Evolutionary conservation across 805 yeast genomes (phyloP).

Genomic region (Candida sonorensis): DNA sequence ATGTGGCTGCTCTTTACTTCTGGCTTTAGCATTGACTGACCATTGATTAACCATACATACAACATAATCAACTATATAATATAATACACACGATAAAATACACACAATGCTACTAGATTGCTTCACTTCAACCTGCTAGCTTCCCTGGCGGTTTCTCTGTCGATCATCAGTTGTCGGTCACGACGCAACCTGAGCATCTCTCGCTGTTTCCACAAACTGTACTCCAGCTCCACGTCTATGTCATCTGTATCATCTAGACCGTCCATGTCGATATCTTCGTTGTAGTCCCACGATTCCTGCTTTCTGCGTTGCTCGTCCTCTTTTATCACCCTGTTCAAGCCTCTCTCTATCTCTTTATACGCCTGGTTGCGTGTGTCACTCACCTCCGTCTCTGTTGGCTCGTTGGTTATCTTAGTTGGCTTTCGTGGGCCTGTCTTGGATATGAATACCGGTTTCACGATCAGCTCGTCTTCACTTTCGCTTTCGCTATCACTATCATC

Average conservation of each 20-base stretch:
- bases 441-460: background rate
- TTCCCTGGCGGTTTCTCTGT: conserved; percentile 20
- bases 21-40: too few species aligned
- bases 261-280: conserved; percentile 19
- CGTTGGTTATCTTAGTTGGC: too few species aligned
- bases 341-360: conserved; percentile 20
- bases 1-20: too few species aligned
- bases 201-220: conserved; percentile 23
- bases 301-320: conserved; percentile 18
- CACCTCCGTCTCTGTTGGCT: too few species aligned
- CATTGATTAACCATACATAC: too few species aligned
- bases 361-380: too few species aligned
- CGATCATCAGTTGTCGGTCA: conserved; percentile 16
- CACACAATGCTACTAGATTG: too few species aligned
- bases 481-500: conserved; percentile 1
- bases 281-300: conserved; percentile 11
- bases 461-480: background rate
- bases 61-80: too few species aligned
- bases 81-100: too few species aligned
- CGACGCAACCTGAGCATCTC: conserved; percentile 22
- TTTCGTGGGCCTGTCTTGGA: too few species aligned
- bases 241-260: conserved; percentile 56
- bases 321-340: conserved; percentile 14
- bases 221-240: conserved; percentile 42
- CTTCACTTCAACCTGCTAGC: too few species aligned